Evolutionary conservation across 2,329 filamentous ascomycete species (phyloP), one percentile per base, ranked within the genome.

Genomic region (Colletotrichum zoysiae): DNA sequence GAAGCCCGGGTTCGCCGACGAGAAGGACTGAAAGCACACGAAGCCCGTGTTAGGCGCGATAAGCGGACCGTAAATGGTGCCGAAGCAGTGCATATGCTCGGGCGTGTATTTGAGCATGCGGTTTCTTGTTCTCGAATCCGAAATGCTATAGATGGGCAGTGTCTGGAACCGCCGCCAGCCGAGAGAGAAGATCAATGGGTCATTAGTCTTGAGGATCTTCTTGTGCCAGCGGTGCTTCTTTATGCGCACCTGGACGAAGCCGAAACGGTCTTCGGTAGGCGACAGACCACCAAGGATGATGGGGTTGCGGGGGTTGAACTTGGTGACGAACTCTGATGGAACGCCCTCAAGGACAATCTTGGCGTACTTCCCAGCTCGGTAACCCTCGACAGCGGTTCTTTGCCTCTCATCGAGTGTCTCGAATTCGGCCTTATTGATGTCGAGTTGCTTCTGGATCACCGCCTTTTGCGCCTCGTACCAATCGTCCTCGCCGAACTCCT

Each of bases 401-500:
- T 97, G 95, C 55, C 89, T 86, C 74, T 96, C 93, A 79, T 99
- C 96, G 2, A 99, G 88, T 66, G 90, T 89, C 76, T 95, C 94
- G 75, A 97, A 97, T 79, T 98, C 97, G 70, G 94, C 90, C 78
- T 95, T 94, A 84, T 99, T 99, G 89, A 99, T 98, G 78, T 97
- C 93, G 74, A 96, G 88, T 81, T 99, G 96, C 83, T 97, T 98
- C 82, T 98, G 93, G 71, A 99, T 91, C 80, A 93, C 88, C 42
- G 96, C 94, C 84, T 99, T 99, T 80, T 99, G 96, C 38, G 93
- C 90, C 79, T 98, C 96, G 80, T 99, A 99, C 97, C 97, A 99
- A 67, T 99, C 94, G 79, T 99, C 96, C 82, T 99, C 96, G 64
- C 95, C 96, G 78, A 97, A 98, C 78, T 97, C 92, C 65, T 95